A percentile compares a stretch with the other conserved stretches of the same genome.
Evolutionary conservation across 257 asterid species (phyloP).

Genomic region (Sherardia arvensis): DNA sequence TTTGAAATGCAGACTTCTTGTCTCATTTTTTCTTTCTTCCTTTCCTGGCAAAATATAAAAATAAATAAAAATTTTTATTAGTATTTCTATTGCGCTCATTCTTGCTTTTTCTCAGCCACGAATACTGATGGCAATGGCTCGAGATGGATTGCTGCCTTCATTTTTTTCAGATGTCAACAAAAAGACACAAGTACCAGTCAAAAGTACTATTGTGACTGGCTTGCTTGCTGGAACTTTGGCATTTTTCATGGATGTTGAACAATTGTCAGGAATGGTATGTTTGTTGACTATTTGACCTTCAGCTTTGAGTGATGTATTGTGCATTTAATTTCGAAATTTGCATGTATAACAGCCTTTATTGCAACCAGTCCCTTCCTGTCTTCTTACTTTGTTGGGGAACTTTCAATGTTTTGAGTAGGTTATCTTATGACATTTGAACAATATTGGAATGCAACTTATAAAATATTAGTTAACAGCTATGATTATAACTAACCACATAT

Average conservation of each 20-base stretch:
- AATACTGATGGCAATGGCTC: constrained; percentile 96
- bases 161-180: constrained; percentile 72
- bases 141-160: constrained; percentile 94
- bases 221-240: constrained; percentile 64
- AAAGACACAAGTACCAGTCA: constrained; percentile 74
- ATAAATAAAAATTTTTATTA: too few species aligned
- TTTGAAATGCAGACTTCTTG: not conserved
- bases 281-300: constrained; percentile 6
- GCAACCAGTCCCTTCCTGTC: not conserved
- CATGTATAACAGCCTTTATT: not conserved
- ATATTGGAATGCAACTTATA: not conserved
- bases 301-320: not conserved
- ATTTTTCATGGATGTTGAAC: constrained; percentile 93
- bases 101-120: constrained; percentile 51
- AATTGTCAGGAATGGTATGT: constrained; percentile 94
- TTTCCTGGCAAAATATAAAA: not conserved
- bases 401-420: too few species aligned
- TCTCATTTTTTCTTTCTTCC: not conserved
- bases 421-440: not conserved
- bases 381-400: not conserved
- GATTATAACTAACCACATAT: not conserved
- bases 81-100: not conserved
- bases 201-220: constrained; percentile 76
- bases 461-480: not conserved
- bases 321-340: not conserved